Conservation (phyloP, 1,284 basidiomycete species). For the Boletus smithii region DNA sequence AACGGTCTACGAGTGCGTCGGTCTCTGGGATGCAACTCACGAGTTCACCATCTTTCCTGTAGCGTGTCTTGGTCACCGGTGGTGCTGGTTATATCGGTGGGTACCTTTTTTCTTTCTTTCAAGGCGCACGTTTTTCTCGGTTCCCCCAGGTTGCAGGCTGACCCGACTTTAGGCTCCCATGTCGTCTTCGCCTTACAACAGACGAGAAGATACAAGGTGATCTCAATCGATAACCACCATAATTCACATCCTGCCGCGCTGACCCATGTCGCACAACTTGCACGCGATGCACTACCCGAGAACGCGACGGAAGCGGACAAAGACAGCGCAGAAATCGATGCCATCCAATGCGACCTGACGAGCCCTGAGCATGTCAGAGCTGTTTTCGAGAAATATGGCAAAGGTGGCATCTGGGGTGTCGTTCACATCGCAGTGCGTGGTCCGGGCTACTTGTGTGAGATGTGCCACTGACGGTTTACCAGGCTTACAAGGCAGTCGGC, state of each 20-base stretch:
- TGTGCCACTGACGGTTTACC: conserved; percentile 1
- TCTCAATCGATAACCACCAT: conserved; percentile 91
- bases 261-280: conserved; percentile 73
- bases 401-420: conserved; percentile 96
- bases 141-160: conserved; percentile 10
- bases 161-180: conserved; percentile 69
- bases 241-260: conserved; percentile 82
- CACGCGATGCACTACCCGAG: conserved; percentile 62
- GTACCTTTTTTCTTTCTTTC: conserved; percentile 12
- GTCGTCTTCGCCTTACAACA: conserved; percentile 84
- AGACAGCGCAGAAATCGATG: conserved; percentile 68
- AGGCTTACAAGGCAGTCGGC: conserved; percentile 98
- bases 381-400: conserved; percentile 82
- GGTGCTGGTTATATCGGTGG: conserved; percentile 84
- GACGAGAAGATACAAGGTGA: conserved; percentile 85
- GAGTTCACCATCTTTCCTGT: conserved; percentile 15
- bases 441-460: neutral
- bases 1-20: conserved; percentile 32
- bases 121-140: too few relatives aligned
- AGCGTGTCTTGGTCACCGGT: conserved; percentile 79
- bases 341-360: conserved; percentile 73
- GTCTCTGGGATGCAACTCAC: conserved; percentile 1
- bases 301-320: conserved; percentile 63
- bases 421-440: conserved; percentile 86
- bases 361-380: conserved; percentile 64